These are phyloP conservation scores for Daldinia concentrica DNA, from an alignment of 495 filamentous ascomycete species.

Conservation along the genomic window DNA sequence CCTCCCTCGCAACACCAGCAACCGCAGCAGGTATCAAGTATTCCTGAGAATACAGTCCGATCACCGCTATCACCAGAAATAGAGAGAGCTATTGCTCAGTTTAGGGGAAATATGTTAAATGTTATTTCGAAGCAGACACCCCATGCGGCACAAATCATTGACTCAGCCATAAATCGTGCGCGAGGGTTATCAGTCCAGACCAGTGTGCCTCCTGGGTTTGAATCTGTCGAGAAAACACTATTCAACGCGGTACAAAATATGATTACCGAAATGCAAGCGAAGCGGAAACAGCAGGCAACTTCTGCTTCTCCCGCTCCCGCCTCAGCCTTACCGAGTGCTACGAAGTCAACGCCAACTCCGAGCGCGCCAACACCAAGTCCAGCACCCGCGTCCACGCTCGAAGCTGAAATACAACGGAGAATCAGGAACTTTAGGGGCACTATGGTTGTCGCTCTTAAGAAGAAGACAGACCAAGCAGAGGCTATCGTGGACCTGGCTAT, in stretches of 20 bases:
- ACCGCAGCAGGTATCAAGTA: conserved; percentile 19
- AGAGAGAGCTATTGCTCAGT: conserved; percentile 44
- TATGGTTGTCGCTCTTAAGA: conserved; percentile 44
- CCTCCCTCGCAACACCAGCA: conserved; percentile 22
- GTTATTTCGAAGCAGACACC: conserved; percentile 40
- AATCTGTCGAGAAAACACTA: conserved; percentile 39
- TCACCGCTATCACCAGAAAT: conserved; percentile 38
- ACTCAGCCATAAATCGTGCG: conserved; percentile 41
- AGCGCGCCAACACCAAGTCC: conserved; percentile 37
- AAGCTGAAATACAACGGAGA: conserved; percentile 47
- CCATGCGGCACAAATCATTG: conserved; percentile 43
- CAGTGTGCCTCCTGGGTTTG: conserved; percentile 41
- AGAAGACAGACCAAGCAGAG: conserved; percentile 46
- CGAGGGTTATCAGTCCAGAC: conserved; percentile 41
- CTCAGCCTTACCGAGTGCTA: neutral
- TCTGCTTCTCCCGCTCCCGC: conserved; percentile 40
- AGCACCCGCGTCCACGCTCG: conserved; percentile 35
- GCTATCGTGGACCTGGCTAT: conserved; percentile 46
- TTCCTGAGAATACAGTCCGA: conserved; percentile 3
- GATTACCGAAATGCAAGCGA: conserved; percentile 45
- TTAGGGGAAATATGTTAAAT: conserved; percentile 43
- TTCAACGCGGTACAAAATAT: conserved; percentile 43
- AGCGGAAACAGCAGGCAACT: conserved; percentile 35
- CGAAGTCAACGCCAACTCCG: conserved; percentile 38
- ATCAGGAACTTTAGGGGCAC: conserved; percentile 40